Percentiles rank a stretch among this genome's conserved stretches.
Conservation (phyloP, 1,284 basidiomycete species). For the Vanrija sp. region DNA sequence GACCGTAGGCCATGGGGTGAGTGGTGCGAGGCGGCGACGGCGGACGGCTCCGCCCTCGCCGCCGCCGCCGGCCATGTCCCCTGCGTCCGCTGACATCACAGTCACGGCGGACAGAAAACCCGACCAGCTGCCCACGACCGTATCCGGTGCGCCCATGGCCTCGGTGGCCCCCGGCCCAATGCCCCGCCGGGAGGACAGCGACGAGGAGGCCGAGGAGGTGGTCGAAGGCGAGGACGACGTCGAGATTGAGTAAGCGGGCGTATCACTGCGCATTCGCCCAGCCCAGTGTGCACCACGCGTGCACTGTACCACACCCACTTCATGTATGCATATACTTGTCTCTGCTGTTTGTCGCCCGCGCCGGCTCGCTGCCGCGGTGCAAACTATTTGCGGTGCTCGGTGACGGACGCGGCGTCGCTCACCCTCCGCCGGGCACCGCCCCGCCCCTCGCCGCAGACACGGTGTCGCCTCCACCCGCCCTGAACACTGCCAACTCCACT, state of each 20-base stretch:
- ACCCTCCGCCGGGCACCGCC: no score
- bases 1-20: constrained; percentile 85
- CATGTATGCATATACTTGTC: not conserved
- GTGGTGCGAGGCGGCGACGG: constrained; percentile 37
- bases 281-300: not conserved
- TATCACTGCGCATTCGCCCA: not conserved
- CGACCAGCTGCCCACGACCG: constrained; percentile 41
- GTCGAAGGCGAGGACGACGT: constrained; percentile 1
- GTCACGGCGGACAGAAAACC: constrained; percentile 42
- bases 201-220: constrained; percentile 8
- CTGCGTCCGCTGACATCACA: constrained; percentile 10
- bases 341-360: no score
- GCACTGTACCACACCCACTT: constrained; percentile 3
- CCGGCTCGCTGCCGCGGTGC: no score
- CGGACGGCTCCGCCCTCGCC: not conserved
- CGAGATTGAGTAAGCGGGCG: not conserved
- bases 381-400: no score
- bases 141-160: constrained; percentile 33
- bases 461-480: no score
- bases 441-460: no score
- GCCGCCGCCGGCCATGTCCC: not conserved
- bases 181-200: constrained; percentile 4
- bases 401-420: no score
- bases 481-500: not conserved
- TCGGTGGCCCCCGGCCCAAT: constrained; percentile 34